A percentile compares a stretch with the other conserved stretches of the same genome.
phyloP scores from a whole-genome alignment of 1,284 basidiomycete genomes.

The Mycena citricolor region DNA sequence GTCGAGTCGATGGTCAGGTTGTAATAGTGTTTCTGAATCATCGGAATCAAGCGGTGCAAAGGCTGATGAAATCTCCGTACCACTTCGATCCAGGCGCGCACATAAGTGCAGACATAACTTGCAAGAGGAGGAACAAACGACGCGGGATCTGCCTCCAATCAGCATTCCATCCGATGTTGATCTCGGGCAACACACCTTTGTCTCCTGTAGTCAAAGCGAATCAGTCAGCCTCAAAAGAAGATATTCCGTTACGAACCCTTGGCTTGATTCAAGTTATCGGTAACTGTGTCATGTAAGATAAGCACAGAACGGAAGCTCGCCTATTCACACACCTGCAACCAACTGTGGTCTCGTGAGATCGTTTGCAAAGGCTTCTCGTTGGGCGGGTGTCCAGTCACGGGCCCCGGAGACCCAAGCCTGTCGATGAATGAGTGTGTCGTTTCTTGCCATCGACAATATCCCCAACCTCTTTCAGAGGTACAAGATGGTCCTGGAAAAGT shows the following conservation, averaged over 20 bases:
- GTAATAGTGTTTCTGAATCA: slow-evolving; percentile 43
- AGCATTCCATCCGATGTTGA: not conserved
- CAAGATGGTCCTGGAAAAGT: slow-evolving; percentile 46
- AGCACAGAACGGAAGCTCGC: not conserved
- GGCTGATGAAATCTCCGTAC: too few species aligned
- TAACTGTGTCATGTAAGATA: slow-evolving; percentile 9
- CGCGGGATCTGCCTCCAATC: slow-evolving; percentile 38
- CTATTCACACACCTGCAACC: slow-evolving; percentile 17
- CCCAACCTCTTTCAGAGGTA: slow-evolving; percentile 49
- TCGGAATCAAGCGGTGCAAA: not conserved
- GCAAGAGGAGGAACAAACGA: slow-evolving; percentile 46
- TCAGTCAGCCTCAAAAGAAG: not conserved
- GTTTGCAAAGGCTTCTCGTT: slow-evolving; percentile 21
- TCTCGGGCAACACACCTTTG: slow-evolving; percentile 13
- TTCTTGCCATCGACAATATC: not conserved
- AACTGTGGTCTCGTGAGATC: slow-evolving; percentile 22
- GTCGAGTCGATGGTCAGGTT: slow-evolving; percentile 40
- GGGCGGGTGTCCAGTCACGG: slow-evolving; percentile 19
- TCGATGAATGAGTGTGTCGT: not conserved
- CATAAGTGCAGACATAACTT: slow-evolving; percentile 48
- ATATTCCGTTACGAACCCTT: slow-evolving; percentile 17
- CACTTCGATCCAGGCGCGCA: slow-evolving; percentile 48
- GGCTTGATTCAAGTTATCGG: slow-evolving; percentile 24
- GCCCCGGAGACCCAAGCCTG: slow-evolving; percentile 24
- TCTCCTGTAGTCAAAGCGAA: slow-evolving; percentile 16